These are phyloP conservation scores for Boletus tylopilopsis DNA, from an alignment of 768 basidiomycete genomes.

Conservation along the genomic window DNA sequence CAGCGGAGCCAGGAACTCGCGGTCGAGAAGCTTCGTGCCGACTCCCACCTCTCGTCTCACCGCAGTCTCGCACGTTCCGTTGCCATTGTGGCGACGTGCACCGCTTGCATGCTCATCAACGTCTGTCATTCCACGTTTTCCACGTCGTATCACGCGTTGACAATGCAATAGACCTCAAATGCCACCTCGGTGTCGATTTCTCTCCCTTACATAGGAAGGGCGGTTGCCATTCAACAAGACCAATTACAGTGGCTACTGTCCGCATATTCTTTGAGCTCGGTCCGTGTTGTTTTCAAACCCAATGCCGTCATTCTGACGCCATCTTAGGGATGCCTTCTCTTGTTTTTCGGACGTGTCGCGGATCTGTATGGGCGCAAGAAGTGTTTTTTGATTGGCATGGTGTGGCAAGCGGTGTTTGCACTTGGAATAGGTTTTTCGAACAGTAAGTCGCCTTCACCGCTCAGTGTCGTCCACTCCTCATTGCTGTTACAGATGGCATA, in stretches of 20 bases:
- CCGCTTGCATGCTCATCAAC: constrained; percentile 37
- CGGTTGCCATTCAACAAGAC: constrained; percentile 46
- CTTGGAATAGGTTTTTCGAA: constrained; percentile 63
- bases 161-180: constrained; percentile 26
- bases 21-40: background rate
- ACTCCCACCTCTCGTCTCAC: background rate
- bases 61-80: constrained; percentile 28
- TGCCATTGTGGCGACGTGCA: constrained; percentile 35
- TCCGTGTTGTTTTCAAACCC: constrained; percentile 29
- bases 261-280: constrained; percentile 65
- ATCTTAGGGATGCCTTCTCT: constrained; percentile 71
- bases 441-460: constrained; percentile 29
- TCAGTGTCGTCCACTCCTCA: background rate
- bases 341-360: constrained; percentile 75
- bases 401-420: constrained; percentile 51
- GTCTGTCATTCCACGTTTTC: constrained; percentile 20
- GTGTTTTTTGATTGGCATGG: constrained; percentile 59
- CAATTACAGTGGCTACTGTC: constrained; percentile 66
- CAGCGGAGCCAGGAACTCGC: constrained; percentile 4
- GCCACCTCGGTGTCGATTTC: constrained; percentile 47
- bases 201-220: constrained; percentile 48
- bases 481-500: constrained; percentile 46
- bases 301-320: constrained; percentile 1
- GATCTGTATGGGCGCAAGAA: constrained; percentile 76
- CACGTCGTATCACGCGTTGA: constrained; percentile 1